Evolutionary conservation across 768 basidiomycete genomes (phyloP), one percentile per base, ranked within the genome.

Genomic region (Mycena alexandri): DNA sequence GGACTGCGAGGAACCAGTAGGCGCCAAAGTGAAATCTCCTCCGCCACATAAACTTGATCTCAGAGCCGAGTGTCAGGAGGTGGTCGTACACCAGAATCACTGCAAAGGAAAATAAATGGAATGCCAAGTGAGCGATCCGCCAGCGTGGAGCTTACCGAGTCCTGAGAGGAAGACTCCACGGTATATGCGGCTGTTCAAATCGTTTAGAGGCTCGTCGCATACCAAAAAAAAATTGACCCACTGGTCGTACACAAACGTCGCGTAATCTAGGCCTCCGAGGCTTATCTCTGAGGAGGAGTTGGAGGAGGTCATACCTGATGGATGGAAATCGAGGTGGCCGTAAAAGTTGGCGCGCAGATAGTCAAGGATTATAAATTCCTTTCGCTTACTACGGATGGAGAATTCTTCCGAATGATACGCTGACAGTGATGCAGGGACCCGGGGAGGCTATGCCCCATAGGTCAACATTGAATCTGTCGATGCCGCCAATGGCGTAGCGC

Each of bases 231-330:
- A 22, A 29, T 29, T 29, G 6, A 52, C 59, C 11, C 22, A 70
- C 64, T 70, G 69, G 48, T 70, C 69, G 64, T 64, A 70, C 2
- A 60, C 69, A 48, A 70, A 70, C 33, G 53, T 52, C 3, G 29
- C 53, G n/a, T 61, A 61, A 25, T 65, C 64, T 2, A 70, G 46
- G 13, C 69, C 69, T 19, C 64, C 69, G 42, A 56, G 51, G 16
- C 9, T 9, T 14, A 38, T 38, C 10, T 14, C 38, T 2, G 56
- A 42, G 0, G 51, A 47, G n/a, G 61, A 47, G 29, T 42, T 34
- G 3, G 41, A 24, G 22, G 42, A 46, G 5, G 29, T 48, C 21
- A 13, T 38, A 14, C n/a, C n/a, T n/a, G n/a, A 9, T 14, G 10
- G 33, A n/a, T 10, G 13, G 17, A 21, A 25, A 42, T 55, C 24